Evolutionary conservation across 2,329 filamentous ascomycete species (phyloP).

Genomic region (Fusarium napiforme): DNA sequence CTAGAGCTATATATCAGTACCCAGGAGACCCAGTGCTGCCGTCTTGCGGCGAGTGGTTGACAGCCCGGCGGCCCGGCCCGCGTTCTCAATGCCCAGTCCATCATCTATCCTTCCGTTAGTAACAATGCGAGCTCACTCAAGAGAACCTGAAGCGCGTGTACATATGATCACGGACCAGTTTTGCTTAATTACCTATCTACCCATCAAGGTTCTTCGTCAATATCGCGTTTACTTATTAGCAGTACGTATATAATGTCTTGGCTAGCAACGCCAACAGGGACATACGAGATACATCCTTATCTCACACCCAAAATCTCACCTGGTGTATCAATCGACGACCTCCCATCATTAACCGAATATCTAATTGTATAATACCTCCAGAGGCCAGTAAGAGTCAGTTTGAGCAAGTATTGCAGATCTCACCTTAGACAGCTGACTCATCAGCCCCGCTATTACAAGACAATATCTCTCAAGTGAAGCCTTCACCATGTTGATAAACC

Average conservation of each 20-base stretch:
- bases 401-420: background rate
- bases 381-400: background rate
- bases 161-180: background rate
- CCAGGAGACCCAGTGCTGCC: background rate
- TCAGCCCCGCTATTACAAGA: constrained; percentile 18
- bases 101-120: background rate
- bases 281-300: background rate
- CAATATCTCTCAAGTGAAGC: background rate
- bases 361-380: background rate
- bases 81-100: background rate
- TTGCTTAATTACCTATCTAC: background rate
- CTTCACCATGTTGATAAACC: constrained; percentile 24
- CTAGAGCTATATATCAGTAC: background rate
- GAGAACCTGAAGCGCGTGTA: background rate
- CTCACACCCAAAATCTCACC: background rate
- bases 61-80: background rate
- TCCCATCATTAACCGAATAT: background rate
- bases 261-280: no score
- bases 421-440: constrained; percentile 21
- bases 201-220: constrained; percentile 19
- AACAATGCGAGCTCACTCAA: background rate
- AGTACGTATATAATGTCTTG: background rate
- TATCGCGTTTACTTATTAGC: background rate
- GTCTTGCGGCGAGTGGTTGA: background rate
- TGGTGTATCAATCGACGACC: background rate